phyloP scores from a whole-genome alignment of 2,329 filamentous ascomycete species.

The Xylariales sp. region DNA sequence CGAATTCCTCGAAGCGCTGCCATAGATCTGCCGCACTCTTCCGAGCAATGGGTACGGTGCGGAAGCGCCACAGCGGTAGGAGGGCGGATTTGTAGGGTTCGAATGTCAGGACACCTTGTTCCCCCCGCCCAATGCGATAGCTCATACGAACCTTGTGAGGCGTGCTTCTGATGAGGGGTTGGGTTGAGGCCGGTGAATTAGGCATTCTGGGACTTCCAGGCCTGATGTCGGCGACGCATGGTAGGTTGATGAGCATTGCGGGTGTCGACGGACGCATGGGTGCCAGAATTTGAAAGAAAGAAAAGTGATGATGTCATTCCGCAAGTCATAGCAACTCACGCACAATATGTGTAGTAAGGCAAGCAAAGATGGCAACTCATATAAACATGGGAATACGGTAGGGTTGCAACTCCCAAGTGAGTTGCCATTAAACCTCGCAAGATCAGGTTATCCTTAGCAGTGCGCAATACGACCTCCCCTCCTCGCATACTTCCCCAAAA shows the following conservation, averaged over 20 bases:
- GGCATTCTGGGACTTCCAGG: neutral
- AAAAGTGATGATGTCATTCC: neutral
- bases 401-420: too few relatives aligned
- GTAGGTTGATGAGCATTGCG: too few relatives aligned
- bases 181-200: too few relatives aligned
- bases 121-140: conserved; percentile 48
- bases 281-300: too few relatives aligned
- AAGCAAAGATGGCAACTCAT: too few relatives aligned
- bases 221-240: neutral
- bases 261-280: too few relatives aligned
- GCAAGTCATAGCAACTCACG: neutral
- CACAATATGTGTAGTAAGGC: too few relatives aligned
- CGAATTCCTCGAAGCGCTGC: conserved; percentile 46
- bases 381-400: too few relatives aligned
- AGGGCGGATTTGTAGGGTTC: conserved; percentile 60
- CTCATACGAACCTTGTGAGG: conserved; percentile 9
- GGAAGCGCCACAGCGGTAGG: conserved; percentile 57
- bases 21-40: conserved; percentile 45
- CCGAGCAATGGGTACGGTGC: conserved; percentile 44
- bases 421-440: too few relatives aligned
- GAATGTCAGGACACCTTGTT: conserved; percentile 56
- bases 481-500: too few relatives aligned
- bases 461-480: too few relatives aligned
- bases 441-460: too few relatives aligned
- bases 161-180: conserved; percentile 9